Percentiles rank a stretch among this genome's conserved stretches.
Conservation (phyloP, 1,139 yeast species). For the Blastobotrys serpentis region DNA sequence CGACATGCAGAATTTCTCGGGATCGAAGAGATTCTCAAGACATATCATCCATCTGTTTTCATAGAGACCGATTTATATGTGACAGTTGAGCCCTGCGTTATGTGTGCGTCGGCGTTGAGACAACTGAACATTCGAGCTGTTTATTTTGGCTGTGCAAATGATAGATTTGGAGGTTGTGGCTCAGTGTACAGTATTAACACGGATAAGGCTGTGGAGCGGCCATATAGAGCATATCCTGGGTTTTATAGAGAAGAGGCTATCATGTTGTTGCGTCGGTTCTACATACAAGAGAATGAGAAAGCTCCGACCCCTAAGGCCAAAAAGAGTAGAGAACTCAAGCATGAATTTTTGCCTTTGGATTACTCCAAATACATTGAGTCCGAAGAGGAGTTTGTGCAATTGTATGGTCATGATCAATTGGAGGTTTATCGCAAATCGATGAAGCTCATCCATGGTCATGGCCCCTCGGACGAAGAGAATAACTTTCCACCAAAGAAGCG, state of each 20-base stretch:
- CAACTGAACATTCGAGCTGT: slow-evolving; percentile 75
- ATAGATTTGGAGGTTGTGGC: slow-evolving; percentile 95
- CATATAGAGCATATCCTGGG: slow-evolving; percentile 71
- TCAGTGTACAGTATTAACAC: slow-evolving; percentile 67
- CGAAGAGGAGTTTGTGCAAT: slow-evolving; percentile 45
- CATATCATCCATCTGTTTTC: slow-evolving; percentile 42
- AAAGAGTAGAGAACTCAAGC: slow-evolving; percentile 70
- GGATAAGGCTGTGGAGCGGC: slow-evolving; percentile 45
- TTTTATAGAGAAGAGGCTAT: slow-evolving; percentile 79
- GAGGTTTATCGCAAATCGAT: slow-evolving; percentile 32
- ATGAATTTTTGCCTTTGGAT: slow-evolving; percentile 58
- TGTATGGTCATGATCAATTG: slow-evolving; percentile 50
- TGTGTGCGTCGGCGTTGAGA: slow-evolving; percentile 93
- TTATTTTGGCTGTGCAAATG: slow-evolving; percentile 90
- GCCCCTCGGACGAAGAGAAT: background rate
- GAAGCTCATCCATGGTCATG: slow-evolving; percentile 7
- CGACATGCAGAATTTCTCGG: slow-evolving; percentile 92
- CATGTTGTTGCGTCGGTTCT: slow-evolving; percentile 73
- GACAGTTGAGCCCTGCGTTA: slow-evolving; percentile 96
- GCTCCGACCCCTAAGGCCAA: slow-evolving; percentile 83
- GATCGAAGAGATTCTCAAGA: slow-evolving; percentile 51
- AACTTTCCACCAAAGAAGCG: slow-evolving; percentile 1
- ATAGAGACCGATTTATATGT: slow-evolving; percentile 68
- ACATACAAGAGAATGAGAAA: slow-evolving; percentile 75
- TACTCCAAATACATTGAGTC: slow-evolving; percentile 49